Evolutionary conservation across 495 filamentous ascomycete species (phyloP).

Genomic region (Lindgomyces ingoldianus): DNA sequence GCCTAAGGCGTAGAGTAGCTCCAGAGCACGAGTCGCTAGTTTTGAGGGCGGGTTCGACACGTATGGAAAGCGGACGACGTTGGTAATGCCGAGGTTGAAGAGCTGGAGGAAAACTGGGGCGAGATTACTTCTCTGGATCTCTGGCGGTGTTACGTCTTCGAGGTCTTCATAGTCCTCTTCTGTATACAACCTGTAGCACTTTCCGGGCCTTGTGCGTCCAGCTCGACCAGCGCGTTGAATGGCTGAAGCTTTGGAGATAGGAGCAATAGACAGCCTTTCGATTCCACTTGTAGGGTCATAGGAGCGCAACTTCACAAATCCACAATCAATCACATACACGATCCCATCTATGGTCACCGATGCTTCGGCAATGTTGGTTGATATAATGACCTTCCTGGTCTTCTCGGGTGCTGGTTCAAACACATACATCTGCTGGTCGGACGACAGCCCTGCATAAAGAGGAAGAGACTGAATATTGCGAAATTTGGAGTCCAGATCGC

Average conservation of each 20-base stretch:
- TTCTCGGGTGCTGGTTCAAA: slow-evolving; percentile 45
- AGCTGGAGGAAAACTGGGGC: slow-evolving; percentile 89
- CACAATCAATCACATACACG: slow-evolving; percentile 45
- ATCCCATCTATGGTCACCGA: slow-evolving; percentile 49
- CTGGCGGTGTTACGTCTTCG: slow-evolving; percentile 76
- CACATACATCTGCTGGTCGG: slow-evolving; percentile 49
- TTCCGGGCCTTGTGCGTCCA: slow-evolving; percentile 87
- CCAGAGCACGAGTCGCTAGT: slow-evolving; percentile 82
- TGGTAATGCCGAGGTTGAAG: slow-evolving; percentile 95
- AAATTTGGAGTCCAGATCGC: slow-evolving; percentile 26
- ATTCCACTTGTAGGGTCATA: slow-evolving; percentile 89
- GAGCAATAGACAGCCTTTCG: slow-evolving; percentile 82
- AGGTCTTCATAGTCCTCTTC: slow-evolving; percentile 70
- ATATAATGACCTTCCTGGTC: slow-evolving; percentile 46
- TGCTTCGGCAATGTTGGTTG: slow-evolving; percentile 51
- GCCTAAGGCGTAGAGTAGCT: slow-evolving; percentile 85
- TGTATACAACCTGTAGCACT: slow-evolving; percentile 93
- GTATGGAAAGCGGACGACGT: slow-evolving; percentile 88
- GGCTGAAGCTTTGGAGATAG: slow-evolving; percentile 89
- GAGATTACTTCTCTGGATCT: slow-evolving; percentile 92
- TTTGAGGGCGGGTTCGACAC: slow-evolving; percentile 85
- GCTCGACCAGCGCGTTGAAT: slow-evolving; percentile 90
- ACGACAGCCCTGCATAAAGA: slow-evolving; percentile 46
- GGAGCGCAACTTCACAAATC: slow-evolving; percentile 87
- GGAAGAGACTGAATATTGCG: slow-evolving; percentile 42